Conservation (phyloP, 192 early-diverging fungal genomes). For the Kickxella alabastrina region DNA sequence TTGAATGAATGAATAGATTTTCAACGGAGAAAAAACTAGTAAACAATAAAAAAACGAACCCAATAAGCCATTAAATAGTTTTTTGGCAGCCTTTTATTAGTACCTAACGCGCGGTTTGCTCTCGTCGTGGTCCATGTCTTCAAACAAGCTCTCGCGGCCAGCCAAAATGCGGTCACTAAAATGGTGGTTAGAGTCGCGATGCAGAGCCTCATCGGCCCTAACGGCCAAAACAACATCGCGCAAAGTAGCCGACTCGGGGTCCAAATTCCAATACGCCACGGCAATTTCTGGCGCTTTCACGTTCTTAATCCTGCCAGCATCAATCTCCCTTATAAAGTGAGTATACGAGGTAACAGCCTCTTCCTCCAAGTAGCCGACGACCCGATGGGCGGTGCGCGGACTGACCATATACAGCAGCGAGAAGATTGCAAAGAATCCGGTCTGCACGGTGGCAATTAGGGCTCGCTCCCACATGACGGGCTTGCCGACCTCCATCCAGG, state of each 20-base stretch:
- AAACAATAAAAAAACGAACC: background rate
- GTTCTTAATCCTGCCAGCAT: slow-evolving; percentile 66
- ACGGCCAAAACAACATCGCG: slow-evolving; percentile 83
- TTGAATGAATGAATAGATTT: background rate
- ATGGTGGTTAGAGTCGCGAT: slow-evolving; percentile 88
- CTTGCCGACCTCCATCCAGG: slow-evolving; percentile 71
- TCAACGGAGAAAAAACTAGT: background rate
- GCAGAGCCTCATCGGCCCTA: slow-evolving; percentile 81
- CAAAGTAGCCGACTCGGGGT: slow-evolving; percentile 57
- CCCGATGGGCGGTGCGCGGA: slow-evolving; percentile 79
- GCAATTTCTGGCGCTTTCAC: slow-evolving; percentile 79
- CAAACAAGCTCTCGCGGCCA: slow-evolving; percentile 50
- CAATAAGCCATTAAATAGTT: background rate
- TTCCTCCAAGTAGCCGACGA: slow-evolving; percentile 92
- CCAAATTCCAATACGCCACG: slow-evolving; percentile 77
- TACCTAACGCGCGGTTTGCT: slow-evolving; percentile 32
- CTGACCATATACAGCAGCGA: slow-evolving; percentile 77
- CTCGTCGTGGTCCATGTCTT: slow-evolving; percentile 26
- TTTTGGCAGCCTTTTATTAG: background rate
- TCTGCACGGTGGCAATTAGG: slow-evolving; percentile 76
- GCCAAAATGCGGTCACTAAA: slow-evolving; percentile 63
- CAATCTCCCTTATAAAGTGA: slow-evolving; percentile 80
- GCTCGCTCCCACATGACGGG: slow-evolving; percentile 60
- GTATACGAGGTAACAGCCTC: slow-evolving; percentile 89
- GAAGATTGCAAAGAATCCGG: slow-evolving; percentile 87